Base-by-base conservation (phyloP, 768 basidiomycete species). In the Lactifluus echinatus region DNA sequence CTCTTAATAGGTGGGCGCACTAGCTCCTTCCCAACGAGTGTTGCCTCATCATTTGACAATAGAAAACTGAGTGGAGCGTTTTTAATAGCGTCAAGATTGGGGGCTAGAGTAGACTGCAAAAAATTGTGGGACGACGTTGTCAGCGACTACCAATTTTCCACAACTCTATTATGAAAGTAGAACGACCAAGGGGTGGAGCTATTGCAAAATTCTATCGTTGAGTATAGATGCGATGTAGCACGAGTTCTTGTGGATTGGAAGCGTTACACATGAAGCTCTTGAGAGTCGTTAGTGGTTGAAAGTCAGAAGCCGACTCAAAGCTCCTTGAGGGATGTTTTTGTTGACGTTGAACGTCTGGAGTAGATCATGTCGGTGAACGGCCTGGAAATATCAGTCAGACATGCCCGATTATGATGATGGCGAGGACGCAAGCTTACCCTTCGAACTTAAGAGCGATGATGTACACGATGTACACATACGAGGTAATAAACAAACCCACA, bases 351-450 rank as follows among this genome's bases (percentile, higher is more conserved):
- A 21, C 82, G 80, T 50, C 76, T 80, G 33, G 82, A 73, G 67
- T 90, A 90, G 57, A 90, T 90, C 84, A 82, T 87, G 70, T 84
- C 81, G 31, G 87, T 90, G 74, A 89, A 89, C 0, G 87, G 87
- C 14, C 55, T 21, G 49, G 37, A 2, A 11, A 11, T 15, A 33
- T 47, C 29, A 54, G 52, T 24, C 29, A 28, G 46, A n/a, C 21
- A 28, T 28, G 83, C 85, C 40, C 4, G 40, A 56, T 23, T 1
- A 53, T 14, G 11, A 34, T 8, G 12, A 11, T n/a, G n/a, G n/a
- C n/a, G 11, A 21, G 23, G 12, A 34, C 53, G 45, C 0, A 54
- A 63, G 31, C 89, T 44, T 67, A 95, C 91, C 93, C 93, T 75
- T 99, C 96, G 68, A 80, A 97, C 26, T 77, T 78, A 48, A 97